Base-by-base conservation (phyloP, 192 early-diverging fungal genomes). In the Backusella luteola region DNA sequence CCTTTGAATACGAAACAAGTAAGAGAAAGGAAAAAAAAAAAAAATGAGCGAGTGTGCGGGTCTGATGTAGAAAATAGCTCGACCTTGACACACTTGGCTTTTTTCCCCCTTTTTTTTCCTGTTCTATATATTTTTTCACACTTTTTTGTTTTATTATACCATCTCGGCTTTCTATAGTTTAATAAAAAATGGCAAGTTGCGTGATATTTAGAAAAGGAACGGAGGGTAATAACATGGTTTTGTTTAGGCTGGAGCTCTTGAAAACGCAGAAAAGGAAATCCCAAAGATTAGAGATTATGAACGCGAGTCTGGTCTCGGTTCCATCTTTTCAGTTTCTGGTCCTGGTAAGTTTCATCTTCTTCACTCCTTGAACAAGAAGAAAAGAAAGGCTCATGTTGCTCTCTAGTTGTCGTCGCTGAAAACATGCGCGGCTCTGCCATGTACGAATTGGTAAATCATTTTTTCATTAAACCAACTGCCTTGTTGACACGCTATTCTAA, bases 371-470 rank as follows among this genome's bases (percentile, higher is more conserved):
- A 59, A 23, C 26, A 19, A 19, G 19, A 39, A 34, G 34, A 69
- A 34, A 19, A 70, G 66, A 63, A 21, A 21, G 39, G 39, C 42
- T 69, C 14, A 67, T 38, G 39, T 32, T 9, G 6, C 34, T 70
- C 44, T 36, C 42, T 84, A 96, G 96, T 99, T 74, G 98, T 99
- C 44, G 89, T 98, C n/a, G 98, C 98, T 21, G 98, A 99, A 83
- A 91, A 93, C 79, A 99, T 99, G 98, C 88, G 85, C 63, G 98
- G 98, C 72, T 94, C 92, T 41, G 96, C 97, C 76, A 99, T 99
- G 96, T 91, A 93, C 87, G 98, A 99, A 86, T 88, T 99, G 87
- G 98, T 99, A 87, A 34, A 15, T 34, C 9, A 4, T n/a, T 29
- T 9, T 2, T 12, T 72, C 21, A 41, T 66, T n/a, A 23, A 26